phyloP scores from a whole-genome alignment of 2,329 filamentous ascomycete species.

The Beauveria caledonica region DNA sequence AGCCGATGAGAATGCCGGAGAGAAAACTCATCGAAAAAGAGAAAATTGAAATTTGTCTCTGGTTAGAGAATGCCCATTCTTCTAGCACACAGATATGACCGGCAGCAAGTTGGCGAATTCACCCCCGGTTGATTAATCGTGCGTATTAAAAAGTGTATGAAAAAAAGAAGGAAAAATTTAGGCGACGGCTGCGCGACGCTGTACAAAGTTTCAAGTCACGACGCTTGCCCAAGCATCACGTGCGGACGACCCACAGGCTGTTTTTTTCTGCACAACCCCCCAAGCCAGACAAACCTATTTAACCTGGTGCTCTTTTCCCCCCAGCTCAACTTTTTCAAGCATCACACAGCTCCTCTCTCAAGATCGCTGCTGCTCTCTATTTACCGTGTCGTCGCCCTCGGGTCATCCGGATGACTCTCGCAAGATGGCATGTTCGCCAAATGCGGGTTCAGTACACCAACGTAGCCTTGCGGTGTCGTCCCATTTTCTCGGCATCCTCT shows the following conservation, averaged over 20 bases:
- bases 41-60: neutral
- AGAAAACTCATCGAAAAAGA: conserved; percentile 10
- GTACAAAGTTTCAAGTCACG: neutral
- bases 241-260: conserved; percentile 14
- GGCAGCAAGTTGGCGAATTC: conserved; percentile 40
- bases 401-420: neutral
- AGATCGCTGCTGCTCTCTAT: too few species aligned
- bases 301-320: neutral
- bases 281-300: neutral
- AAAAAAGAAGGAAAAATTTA: conserved; percentile 17
- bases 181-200: too few species aligned
- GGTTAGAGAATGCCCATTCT: conserved; percentile 23
- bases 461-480: neutral
- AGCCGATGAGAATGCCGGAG: conserved; percentile 6
- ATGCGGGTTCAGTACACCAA: neutral
- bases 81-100: conserved; percentile 58
- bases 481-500: neutral
- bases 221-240: conserved; percentile 16
- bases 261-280: neutral
- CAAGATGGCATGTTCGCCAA: neutral
- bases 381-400: neutral
- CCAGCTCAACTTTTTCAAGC: neutral
- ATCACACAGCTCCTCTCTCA: neutral
- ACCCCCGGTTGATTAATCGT: conserved; percentile 54
- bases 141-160: conserved; percentile 39